Conservation (phyloP, 148 eudicot genomes). For the Gaultheria prostrata region DNA sequence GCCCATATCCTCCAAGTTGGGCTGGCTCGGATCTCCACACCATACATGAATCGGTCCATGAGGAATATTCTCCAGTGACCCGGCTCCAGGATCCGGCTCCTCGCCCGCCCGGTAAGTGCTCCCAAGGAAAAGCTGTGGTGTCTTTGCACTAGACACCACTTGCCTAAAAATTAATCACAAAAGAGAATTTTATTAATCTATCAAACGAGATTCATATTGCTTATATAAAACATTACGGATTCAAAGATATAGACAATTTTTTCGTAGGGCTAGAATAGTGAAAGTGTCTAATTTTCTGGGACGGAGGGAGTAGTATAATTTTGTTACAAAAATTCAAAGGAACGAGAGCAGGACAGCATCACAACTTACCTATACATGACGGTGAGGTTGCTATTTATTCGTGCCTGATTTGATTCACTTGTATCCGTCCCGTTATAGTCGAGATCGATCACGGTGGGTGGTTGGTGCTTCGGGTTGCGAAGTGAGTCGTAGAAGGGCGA, state of each 20-base stretch:
- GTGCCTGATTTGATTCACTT: conserved; percentile 24
- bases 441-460: conserved; percentile 47
- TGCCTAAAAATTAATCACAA: conserved; percentile 23
- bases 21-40: conserved; percentile 61
- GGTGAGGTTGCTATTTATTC: conserved; percentile 43
- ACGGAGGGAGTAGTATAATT: too few species aligned
- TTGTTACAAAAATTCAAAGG: too few species aligned
- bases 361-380: conserved; percentile 85
- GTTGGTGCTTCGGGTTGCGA: conserved; percentile 53
- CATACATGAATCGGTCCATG: conserved; percentile 75
- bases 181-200: too few species aligned
- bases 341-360: too few species aligned
- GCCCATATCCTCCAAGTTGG: conserved; percentile 75
- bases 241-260: too few species aligned
- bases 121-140: conserved; percentile 58
- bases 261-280: too few species aligned
- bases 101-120: conserved; percentile 69
- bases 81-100: conserved; percentile 49
- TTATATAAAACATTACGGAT: too few species aligned
- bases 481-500: conserved; percentile 43
- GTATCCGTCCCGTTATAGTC: conserved; percentile 41
- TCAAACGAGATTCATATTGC: too few species aligned
- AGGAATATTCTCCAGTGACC: conserved; percentile 59
- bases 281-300: too few species aligned
- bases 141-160: conserved; percentile 58